Evolutionary conservation across 768 basidiomycete species (phyloP).

Genomic region (Tulasnella sp.): DNA sequence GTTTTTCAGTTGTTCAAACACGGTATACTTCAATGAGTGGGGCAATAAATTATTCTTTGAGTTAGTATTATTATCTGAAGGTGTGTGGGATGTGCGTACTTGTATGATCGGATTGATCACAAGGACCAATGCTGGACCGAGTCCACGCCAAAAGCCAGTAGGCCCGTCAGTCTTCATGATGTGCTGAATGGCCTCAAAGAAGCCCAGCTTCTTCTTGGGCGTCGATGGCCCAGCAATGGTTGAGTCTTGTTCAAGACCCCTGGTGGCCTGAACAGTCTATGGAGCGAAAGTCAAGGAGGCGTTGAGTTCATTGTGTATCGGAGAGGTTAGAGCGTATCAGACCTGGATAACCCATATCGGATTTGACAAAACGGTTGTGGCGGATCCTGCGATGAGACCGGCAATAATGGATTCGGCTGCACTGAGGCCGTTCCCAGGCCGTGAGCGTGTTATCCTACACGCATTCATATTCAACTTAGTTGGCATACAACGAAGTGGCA

Average conservation of each 20-base stretch:
- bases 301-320: no score
- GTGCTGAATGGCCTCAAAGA: conserved; percentile 52
- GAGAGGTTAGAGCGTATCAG: not conserved
- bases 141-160: conserved; percentile 82
- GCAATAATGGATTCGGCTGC: conserved; percentile 85
- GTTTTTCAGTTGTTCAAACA: conserved; percentile 93
- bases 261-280: conserved; percentile 73
- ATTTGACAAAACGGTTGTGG: conserved; percentile 80
- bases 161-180: conserved; percentile 66
- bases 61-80: not conserved
- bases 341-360: conserved; percentile 86
- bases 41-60: not conserved
- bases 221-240: conserved; percentile 25
- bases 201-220: conserved; percentile 38
- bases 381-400: conserved; percentile 79
- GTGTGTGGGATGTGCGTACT: conserved; percentile 18
- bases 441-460: conserved; percentile 3
- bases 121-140: conserved; percentile 85
- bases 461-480: not conserved
- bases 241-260: conserved; percentile 30
- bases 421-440: conserved; percentile 47
- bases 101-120: conserved; percentile 91
- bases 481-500: not conserved
- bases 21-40: conserved; percentile 51
- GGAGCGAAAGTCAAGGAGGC: no score